Conservation (phyloP, 2,329 filamentous ascomycete species). For the Karstenula rhodostoma region DNA sequence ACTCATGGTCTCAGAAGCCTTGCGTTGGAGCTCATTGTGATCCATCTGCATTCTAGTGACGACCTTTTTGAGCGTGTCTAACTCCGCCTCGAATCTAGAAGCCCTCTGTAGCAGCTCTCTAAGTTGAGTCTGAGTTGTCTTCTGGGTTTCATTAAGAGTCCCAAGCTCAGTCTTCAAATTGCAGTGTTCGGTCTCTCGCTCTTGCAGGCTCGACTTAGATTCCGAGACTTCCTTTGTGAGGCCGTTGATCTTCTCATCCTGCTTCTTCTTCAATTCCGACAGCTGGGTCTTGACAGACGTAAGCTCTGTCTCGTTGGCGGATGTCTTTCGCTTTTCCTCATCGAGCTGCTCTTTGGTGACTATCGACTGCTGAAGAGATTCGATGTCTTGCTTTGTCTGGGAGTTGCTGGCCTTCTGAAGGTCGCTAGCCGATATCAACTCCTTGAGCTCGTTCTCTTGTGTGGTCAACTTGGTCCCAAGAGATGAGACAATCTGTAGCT, state of each 20-base stretch:
- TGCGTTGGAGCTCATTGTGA: background rate
- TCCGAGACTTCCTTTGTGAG: background rate
- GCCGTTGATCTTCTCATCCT: background rate
- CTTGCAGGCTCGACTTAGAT: background rate
- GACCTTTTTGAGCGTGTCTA: background rate
- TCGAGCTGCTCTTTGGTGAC: background rate
- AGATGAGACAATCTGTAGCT: background rate
- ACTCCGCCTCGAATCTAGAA: background rate
- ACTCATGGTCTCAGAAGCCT: background rate
- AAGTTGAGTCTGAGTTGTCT: background rate
- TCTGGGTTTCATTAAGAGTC: background rate
- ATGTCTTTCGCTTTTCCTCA: background rate
- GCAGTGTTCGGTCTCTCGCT: background rate
- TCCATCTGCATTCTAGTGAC: background rate
- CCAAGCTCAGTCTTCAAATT: background rate
- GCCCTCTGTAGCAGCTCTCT: background rate
- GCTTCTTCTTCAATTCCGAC: background rate
- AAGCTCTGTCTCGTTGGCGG: background rate
- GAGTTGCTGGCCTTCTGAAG: background rate
- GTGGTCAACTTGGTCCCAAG: background rate
- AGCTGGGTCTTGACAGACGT: background rate
- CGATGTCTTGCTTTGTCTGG: background rate
- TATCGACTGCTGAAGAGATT: background rate
- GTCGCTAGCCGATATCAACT: background rate
- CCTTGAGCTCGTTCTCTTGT: background rate